Base-by-base conservation (phyloP, 345 rosid species). In the Crucihimalaya himalaica region DNA sequence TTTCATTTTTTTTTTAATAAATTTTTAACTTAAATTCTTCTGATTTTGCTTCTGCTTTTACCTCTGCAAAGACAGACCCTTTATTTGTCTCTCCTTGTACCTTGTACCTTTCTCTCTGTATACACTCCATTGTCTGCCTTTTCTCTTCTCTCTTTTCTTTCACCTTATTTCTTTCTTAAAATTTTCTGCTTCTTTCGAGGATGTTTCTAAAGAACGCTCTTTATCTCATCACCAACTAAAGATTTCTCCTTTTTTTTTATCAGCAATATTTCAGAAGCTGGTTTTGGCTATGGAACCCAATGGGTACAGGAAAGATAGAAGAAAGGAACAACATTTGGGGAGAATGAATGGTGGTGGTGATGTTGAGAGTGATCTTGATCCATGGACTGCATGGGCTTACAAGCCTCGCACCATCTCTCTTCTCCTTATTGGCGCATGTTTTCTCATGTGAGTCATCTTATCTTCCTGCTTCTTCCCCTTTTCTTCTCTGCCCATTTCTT, bases 361-460 rank as follows among this genome's bases (percentile, higher is more conserved):
- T 67, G 57, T 70, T 20, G 85, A 68, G 62, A 87, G 59, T 77
- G 97, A 89, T 29, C 81, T 95, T 68, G 98, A 95, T 84, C 99
- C 99, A 54, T 95, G 99, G 99, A 95, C 94, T 78, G 96, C 99
- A 71, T 95, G 99, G 99, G 99, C 99, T 27, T 95, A 95, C 76
- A 85, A 83, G 85, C 99, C 99, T 81, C 97, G 89, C 50, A 92
- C 99, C 14, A 86, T 95, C 78, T 83, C 98, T 32, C 77, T 92
- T 75, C 85, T 95, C 76, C 87, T 95, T 52, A 75, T 95, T 68
- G 99, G 99, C 74, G 96, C 99, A 13, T 95, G 97, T 77, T 86
- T 90, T 70, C 83, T 95, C 55, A 95, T 95, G 99, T 95, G 74
- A 92, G 94, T 84, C 39, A 12, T 29, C 14, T 5, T 37, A 1